Conservation (phyloP, 495 filamentous ascomycete species). For the Cercophora scortea region DNA sequence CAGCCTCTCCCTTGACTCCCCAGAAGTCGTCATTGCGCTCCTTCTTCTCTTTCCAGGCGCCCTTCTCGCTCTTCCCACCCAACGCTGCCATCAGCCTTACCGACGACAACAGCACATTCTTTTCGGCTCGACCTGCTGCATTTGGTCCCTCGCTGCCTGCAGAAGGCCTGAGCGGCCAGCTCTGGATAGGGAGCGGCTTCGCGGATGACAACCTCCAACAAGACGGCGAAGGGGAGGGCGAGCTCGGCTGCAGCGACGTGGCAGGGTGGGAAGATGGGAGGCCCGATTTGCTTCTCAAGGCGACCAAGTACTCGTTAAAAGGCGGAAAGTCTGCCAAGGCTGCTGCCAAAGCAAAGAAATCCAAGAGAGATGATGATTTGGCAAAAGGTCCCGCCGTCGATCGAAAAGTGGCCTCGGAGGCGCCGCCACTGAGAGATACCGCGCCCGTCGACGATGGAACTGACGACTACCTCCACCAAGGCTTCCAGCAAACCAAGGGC, state of each 20-base stretch:
- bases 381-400: conserved; percentile 16
- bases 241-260: conserved; percentile 97
- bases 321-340: conserved; percentile 11
- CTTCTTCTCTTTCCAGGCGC: conserved; percentile 42
- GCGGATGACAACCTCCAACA: conserved; percentile 57
- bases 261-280: conserved; percentile 67
- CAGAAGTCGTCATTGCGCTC: conserved; percentile 28
- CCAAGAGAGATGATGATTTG: conserved; percentile 9
- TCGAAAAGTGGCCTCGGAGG: conserved; percentile 11
- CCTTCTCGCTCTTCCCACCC: conserved; percentile 78
- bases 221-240: conserved; percentile 63
- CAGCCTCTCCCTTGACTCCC: conserved; percentile 16
- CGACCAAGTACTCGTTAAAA: conserved; percentile 7
- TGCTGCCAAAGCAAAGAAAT: conserved; percentile 3
- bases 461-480: conserved; percentile 81
- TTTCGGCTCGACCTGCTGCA: conserved; percentile 84
- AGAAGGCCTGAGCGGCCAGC: conserved; percentile 70
- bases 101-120: conserved; percentile 96
- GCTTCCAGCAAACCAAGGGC: conserved; percentile 34
- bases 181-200: conserved; percentile 90
- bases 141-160: conserved; percentile 77
- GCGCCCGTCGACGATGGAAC: conserved; percentile 64
- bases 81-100: conserved; percentile 93
- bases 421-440: conserved; percentile 12
- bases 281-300: conserved; percentile 20